Evolutionary conservation across 768 basidiomycete genomes (phyloP), one percentile per base, ranked within the genome.

Genomic region (Leucogyrophana mollusca): DNA sequence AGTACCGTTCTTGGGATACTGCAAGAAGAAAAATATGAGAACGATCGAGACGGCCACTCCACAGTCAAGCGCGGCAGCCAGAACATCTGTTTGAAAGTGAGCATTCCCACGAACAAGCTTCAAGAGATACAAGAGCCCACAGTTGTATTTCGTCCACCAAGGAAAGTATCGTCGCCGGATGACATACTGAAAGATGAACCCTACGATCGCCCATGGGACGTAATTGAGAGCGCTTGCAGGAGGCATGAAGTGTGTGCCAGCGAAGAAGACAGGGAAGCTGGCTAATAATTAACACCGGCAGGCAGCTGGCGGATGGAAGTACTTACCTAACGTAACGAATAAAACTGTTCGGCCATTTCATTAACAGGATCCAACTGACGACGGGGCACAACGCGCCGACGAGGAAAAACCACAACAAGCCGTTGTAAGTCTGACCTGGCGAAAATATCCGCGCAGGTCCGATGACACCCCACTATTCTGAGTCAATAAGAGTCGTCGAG

Each of bases 281-380:
- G 2, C 25, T 9, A 32, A 33, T 9, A 20, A 34, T 35, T 20
- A 47, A 8, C 35, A 21, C 9, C 34, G 20, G 11, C 24, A 9
- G 17, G 16, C 21, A 38, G 10, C 4, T 9, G 6, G 22, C 25
- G 8, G 4, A 8, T 23, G 30, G 18, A 46, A 16, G 23, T 14
- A 72, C 74, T 50, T 58, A 80, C 74, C 82, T 83, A 69, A 83
- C 58, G 60, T 78, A 78, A 56, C 74, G 73, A 40, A 78, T 56
- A 60, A 68, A 78, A 62, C 72, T 70, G 56, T 82, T 20, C 32
- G 62, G 66, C 45, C 56, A 67, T 23, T 54, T 50, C 40, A 59
- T 56, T 10, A 61, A 50, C n/a, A 64, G 46, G 54, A 64, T 42
- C 47, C 61, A 69, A 54, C 63, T 56, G 9, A 62, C 56, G 53